phyloP scores from a whole-genome alignment of 1,139 yeast species.

The Kodamaea ohmeri region DNA sequence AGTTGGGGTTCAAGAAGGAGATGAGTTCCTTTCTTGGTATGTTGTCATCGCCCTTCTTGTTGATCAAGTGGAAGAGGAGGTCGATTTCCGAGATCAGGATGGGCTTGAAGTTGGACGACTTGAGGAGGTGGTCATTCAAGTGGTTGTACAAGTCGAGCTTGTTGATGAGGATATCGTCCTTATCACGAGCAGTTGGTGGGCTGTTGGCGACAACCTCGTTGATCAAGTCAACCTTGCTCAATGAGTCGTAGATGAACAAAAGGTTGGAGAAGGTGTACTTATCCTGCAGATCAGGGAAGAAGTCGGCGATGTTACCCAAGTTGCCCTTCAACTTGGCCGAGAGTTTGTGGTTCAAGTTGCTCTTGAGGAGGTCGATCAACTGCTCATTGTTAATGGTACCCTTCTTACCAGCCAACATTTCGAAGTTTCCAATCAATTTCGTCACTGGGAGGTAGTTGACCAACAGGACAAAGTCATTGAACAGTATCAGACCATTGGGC shows the following conservation, averaged over 20 bases:
- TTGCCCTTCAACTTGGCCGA: conserved; percentile 38
- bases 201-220: conserved; percentile 62
- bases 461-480: conserved; percentile 41
- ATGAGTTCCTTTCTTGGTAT: conserved; percentile 54
- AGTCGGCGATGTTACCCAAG: conserved; percentile 37
- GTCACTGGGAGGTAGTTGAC: conserved; percentile 47
- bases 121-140: conserved; percentile 51
- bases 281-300: conserved; percentile 31
- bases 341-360: conserved; percentile 44
- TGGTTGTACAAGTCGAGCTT: conserved; percentile 43
- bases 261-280: conserved; percentile 43
- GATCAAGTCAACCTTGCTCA: conserved; percentile 47
- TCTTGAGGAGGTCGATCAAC: conserved; percentile 33
- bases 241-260: conserved; percentile 42
- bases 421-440: conserved; percentile 46
- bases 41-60: conserved; percentile 41
- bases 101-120: conserved; percentile 52
- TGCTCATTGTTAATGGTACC: conserved; percentile 35
- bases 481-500: conserved; percentile 39
- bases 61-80: conserved; percentile 48
- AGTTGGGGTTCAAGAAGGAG: conserved; percentile 47
- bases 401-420: conserved; percentile 35
- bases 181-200: conserved; percentile 45
- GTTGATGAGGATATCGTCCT: conserved; percentile 45
- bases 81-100: conserved; percentile 43